Base-by-base conservation (phyloP, 345 rosid species). In the Excoecaria cochinchinensis region DNA sequence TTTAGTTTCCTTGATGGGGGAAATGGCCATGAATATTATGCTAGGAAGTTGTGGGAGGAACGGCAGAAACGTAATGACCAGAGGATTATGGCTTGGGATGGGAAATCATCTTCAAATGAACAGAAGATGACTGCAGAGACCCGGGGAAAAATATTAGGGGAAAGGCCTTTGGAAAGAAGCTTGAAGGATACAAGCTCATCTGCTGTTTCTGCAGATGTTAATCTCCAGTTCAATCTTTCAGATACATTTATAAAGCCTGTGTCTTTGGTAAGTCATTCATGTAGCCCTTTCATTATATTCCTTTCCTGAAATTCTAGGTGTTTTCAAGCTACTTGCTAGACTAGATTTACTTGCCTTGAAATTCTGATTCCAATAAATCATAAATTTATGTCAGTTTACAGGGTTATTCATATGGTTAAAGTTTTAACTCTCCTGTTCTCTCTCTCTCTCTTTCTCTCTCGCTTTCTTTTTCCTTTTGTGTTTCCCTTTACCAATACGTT, bases 1-100 rank as follows among this genome's bases (percentile, higher is more conserved):
- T 95, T 91, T 84, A 87, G 85, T 87, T 95, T 95, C 87, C 98
- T 95, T 61, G 80, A 69, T 76, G 98, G 97, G 78, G 98, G 99
- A 71, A 85, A 78, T 17, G 95, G 97, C 71, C 89, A 82, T 85
- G 97, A 88, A 21, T 95, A 95, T 82, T 93, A 95, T 72, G 85
- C 64, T 53, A 87, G 97, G 75, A 89, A 82, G 90, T 79, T 95
- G 80, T 93, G 99, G 99, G 98, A 93, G 86, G 95, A 85, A 82
- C 87, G 71, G 65, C 91, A 89, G 78, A 95, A 93, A 84, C 88
- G 74, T 76, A 75, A 71, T 69, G 86, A 83, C 77, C 92, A 81
- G 76, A 84, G 83, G 74, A 88, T 83, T 82, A 81, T 81, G 57
- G 74, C 59, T 76, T 77, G 90, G 50, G 93, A 90, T 70, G 83